A percentile compares a stretch with the other conserved stretches of the same genome.
Evolutionary conservation across 768 basidiomycete species (phyloP).

Genomic region (Russula earlei): DNA sequence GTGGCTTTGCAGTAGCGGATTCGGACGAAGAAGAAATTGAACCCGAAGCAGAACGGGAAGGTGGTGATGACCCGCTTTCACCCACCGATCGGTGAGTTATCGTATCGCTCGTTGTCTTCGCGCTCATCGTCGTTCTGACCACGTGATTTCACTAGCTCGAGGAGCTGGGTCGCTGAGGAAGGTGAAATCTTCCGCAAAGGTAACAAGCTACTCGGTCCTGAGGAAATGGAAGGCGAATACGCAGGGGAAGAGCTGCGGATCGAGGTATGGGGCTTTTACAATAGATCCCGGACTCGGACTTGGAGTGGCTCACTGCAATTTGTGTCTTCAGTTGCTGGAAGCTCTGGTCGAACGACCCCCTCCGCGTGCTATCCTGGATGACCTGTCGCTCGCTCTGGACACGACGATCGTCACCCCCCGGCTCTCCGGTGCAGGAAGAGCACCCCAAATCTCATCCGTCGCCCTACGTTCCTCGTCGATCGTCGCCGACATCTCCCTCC

Average conservation of each 20-base stretch:
- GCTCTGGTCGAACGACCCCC: slow-evolving; percentile 83
- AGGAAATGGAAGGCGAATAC: slow-evolving; percentile 85
- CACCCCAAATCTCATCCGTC: slow-evolving; percentile 38
- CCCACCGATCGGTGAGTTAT: slow-evolving; percentile 16
- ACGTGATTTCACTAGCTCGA: slow-evolving; percentile 39
- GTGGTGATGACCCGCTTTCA: slow-evolving; percentile 12
- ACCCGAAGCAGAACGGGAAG: slow-evolving; percentile 33
- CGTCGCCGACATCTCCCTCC: slow-evolving; percentile 33
- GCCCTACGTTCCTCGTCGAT: slow-evolving; percentile 51
- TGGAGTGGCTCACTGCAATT: background rate
- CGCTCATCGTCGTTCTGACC: background rate
- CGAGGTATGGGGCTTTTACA: slow-evolving; percentile 40
- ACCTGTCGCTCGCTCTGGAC: slow-evolving; percentile 26
- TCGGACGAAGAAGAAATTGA: slow-evolving; percentile 42
- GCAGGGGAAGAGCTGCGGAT: slow-evolving; percentile 82
- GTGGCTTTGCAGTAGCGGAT: slow-evolving; percentile 22
- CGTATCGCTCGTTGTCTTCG: background rate
- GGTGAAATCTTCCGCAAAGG: slow-evolving; percentile 95
- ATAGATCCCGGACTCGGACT: background rate
- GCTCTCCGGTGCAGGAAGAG: slow-evolving; percentile 21
- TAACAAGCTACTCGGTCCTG: slow-evolving; percentile 63
- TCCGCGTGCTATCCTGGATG: slow-evolving; percentile 60
- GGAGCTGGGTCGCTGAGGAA: slow-evolving; percentile 86
- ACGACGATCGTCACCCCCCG: background rate
- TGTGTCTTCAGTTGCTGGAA: slow-evolving; percentile 52